Evolutionary conservation across 148 eudicot species (phyloP), one percentile per base, ranked within the genome.

Genomic region (Agrostemma githago): DNA sequence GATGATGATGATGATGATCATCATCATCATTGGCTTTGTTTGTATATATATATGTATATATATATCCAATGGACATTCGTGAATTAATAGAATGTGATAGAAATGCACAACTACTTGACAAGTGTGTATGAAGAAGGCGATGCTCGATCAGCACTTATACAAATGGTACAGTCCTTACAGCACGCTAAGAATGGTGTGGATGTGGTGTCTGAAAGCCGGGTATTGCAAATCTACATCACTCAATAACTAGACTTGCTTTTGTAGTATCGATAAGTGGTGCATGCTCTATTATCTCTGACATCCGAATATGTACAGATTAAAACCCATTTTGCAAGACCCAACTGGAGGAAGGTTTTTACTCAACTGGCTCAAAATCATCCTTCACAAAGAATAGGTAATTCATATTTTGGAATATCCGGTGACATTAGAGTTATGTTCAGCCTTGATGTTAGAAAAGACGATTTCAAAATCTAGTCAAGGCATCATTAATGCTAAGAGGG

Each of bases 121-220:
- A 90, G 99, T 79, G 92, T 96, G 73, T 96, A 92, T 43, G 96
- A 92, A 83, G 97, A 92, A 86, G 99, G 99, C 21, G 97, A 96
- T 89, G 99, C 96, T 54, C 83, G 99, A 73, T 96, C 99, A 71
- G 99, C 99, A 38, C 91, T 96, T 14, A 92, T 92, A 61, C 86
- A 88, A 21, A 90, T 88, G 99, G 97, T 96, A 17, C 99, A 96
- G 83, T 85, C 89, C 19, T 75, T 96, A 72, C 97, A 96, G 80
- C 99, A 90, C 74, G 99, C 97, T 59, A 96, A 96, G 83, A 89
- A 96, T 74, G 99, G 97, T 63, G 83, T 92, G 17, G 99, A 96
- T 68, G 88, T 90, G 16, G 95, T 96, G 77, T 96, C 99, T 63
- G 89, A 96, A 74, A 90, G 96, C 84, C 82, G 92, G 93, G 96